phyloP scores from a whole-genome alignment of 164 flowering plant genomes.

The Vitis vinifera region DNA sequence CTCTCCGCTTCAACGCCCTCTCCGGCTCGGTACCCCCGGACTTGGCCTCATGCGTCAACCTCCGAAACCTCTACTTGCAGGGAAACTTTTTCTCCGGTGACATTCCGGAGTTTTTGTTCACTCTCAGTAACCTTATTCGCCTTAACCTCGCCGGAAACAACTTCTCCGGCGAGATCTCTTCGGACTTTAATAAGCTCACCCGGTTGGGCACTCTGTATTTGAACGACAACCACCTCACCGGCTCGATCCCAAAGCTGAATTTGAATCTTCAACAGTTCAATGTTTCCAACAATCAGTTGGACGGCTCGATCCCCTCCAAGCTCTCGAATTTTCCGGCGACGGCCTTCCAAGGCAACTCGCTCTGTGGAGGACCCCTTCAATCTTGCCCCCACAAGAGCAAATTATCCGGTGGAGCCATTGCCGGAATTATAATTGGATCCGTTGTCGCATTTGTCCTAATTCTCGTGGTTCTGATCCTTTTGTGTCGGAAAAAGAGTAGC shows the following conservation, averaged over 20 bases:
- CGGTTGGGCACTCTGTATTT: slow-evolving; percentile 41
- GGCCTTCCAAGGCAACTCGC: slow-evolving; percentile 42
- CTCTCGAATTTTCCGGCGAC: slow-evolving; percentile 16
- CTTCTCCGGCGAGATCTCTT: slow-evolving; percentile 47
- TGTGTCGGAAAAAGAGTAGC: slow-evolving; percentile 42
- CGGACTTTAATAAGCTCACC: slow-evolving; percentile 35
- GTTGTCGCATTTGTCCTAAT: slow-evolving; percentile 45
- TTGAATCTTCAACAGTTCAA: slow-evolving; percentile 45
- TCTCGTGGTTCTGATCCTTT: slow-evolving; percentile 37
- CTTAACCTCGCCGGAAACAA: slow-evolving; percentile 49
- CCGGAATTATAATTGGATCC: slow-evolving; percentile 71
- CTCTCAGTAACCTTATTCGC: slow-evolving; percentile 29
- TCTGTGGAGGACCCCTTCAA: slow-evolving; percentile 52
- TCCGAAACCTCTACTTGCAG: slow-evolving; percentile 51
- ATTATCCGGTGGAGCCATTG: slow-evolving; percentile 79
- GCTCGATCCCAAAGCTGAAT: slow-evolving; percentile 39
- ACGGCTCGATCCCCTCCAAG: slow-evolving; percentile 42
- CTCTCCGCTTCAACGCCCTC: slow-evolving; percentile 52
- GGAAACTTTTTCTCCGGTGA: slow-evolving; percentile 49
- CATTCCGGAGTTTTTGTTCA: slow-evolving; percentile 36
- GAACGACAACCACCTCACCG: slow-evolving; percentile 32
- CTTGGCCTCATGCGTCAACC: slow-evolving; percentile 19
- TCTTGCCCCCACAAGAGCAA: slow-evolving; percentile 34
- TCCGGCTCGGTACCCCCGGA: slow-evolving; percentile 49
- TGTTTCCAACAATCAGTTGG: slow-evolving; percentile 45